Evolutionary conservation across 1,284 basidiomycete species (phyloP).

Genomic region (Gastroboletus turbinatus): DNA sequence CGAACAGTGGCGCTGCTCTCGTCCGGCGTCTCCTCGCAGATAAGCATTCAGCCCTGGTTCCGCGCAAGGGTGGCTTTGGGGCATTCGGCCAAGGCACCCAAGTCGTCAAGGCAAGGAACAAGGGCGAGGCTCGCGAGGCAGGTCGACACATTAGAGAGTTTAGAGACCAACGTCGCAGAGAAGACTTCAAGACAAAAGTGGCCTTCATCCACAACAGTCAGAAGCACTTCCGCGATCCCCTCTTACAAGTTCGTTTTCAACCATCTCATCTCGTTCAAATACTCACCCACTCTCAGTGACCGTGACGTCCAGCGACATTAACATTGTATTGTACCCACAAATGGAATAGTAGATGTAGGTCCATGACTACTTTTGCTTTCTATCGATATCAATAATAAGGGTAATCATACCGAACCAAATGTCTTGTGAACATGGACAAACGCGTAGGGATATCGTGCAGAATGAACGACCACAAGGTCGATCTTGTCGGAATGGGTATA

Average conservation of each 20-base stretch:
- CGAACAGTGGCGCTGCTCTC: slow-evolving; percentile 68
- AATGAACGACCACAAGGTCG: slow-evolving; percentile 35
- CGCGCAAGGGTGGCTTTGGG: slow-evolving; percentile 82
- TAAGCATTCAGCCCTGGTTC: slow-evolving; percentile 81
- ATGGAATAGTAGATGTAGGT: slow-evolving; percentile 1
- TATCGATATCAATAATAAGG: slow-evolving; percentile 16
- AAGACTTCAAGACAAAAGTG: slow-evolving; percentile 85
- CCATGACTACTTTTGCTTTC: slow-evolving; percentile 20
- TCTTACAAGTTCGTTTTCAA: slow-evolving; percentile 38
- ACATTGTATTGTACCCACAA: slow-evolving; percentile 5
- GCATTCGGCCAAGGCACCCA: slow-evolving; percentile 80
- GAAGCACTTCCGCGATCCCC: slow-evolving; percentile 79
- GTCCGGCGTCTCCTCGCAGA: slow-evolving; percentile 76
- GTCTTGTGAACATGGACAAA: slow-evolving; percentile 17
- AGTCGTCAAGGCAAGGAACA: slow-evolving; percentile 89
- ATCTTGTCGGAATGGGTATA: slow-evolving; percentile 39
- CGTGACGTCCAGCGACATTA: slow-evolving; percentile 2
- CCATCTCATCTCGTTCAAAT: not conserved
- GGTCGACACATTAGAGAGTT: slow-evolving; percentile 86
- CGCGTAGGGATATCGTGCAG: slow-evolving; percentile 22
- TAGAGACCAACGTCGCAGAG: slow-evolving; percentile 75
- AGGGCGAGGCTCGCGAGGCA: slow-evolving; percentile 92
- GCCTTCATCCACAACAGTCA: slow-evolving; percentile 82
- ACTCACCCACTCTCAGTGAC: slow-evolving; percentile 20
- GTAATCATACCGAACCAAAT: slow-evolving; percentile 11